These are phyloP conservation scores for Schoenoplectus tabernaemontani DNA, from an alignment of 202 grass and related monocot genomes.

Conservation along the genomic window DNA sequence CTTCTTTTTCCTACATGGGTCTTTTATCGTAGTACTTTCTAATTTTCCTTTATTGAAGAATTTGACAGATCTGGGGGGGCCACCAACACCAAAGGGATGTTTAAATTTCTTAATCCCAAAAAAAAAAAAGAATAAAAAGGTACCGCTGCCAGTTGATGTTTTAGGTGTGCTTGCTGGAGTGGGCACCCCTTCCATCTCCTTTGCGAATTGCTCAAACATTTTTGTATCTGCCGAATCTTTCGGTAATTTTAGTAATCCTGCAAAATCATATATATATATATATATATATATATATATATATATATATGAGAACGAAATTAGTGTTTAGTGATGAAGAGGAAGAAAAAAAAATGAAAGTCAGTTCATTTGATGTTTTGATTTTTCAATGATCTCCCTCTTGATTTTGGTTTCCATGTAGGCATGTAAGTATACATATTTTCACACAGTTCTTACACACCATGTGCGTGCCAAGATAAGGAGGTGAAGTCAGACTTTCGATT, in stretches of 20 bases:
- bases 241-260: conserved; percentile 48
- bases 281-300: too few species aligned
- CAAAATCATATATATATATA: too few species aligned
- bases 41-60: not conserved
- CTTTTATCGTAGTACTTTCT: not conserved
- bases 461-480: not conserved
- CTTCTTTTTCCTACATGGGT: not conserved
- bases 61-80: not conserved
- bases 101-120: not conserved
- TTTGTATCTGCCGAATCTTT: conserved; percentile 47
- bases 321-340: not conserved
- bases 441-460: not conserved
- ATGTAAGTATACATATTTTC: not conserved
- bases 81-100: not conserved
- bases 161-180: conserved; percentile 4
- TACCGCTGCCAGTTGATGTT: not conserved
- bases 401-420: not conserved
- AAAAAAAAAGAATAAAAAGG: not conserved
- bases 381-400: not conserved
- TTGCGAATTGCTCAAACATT: conserved; percentile 44
- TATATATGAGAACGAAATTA: not conserved
- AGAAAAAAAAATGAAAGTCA: not conserved
- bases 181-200: not conserved
- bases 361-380: not conserved
- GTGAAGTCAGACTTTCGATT: too few species aligned